A percentile compares a stretch with the other conserved stretches of the same genome.
Evolutionary conservation across 2,329 filamentous ascomycete species (phyloP).

Genomic region (Colletotrichum simmondsii): DNA sequence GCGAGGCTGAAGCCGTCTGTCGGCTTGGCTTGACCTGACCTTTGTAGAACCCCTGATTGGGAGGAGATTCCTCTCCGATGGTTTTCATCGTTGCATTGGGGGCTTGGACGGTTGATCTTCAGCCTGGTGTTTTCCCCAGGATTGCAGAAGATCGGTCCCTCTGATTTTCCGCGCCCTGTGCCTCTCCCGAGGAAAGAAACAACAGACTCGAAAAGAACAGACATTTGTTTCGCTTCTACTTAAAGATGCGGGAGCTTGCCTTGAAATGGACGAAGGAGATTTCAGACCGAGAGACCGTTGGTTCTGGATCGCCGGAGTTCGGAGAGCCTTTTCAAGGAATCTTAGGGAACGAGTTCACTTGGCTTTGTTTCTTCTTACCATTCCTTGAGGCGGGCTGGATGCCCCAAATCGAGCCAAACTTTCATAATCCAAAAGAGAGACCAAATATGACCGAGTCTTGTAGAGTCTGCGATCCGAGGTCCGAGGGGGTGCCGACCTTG

Average conservation of each 20-base stretch:
- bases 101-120: background rate
- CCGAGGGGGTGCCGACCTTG: background rate
- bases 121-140: background rate
- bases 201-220: background rate
- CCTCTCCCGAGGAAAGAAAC: background rate
- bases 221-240: conserved; percentile 11
- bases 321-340: background rate
- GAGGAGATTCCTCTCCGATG: background rate
- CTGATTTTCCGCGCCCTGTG: background rate
- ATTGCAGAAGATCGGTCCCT: background rate
- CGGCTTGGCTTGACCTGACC: background rate
- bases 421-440: background rate
- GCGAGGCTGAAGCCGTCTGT: conserved; percentile 20
- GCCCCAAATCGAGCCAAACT: background rate
- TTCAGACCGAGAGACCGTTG: background rate
- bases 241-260: conserved; percentile 17
- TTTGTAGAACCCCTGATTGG: background rate
- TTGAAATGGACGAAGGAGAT: background rate
- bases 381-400: background rate
- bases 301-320: background rate
- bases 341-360: background rate
- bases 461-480: background rate
- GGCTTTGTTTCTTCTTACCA: background rate
- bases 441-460: background rate
- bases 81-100: background rate